phyloP scores from a whole-genome alignment of 306 rosid genomes.

The Abrus precatorius region DNA sequence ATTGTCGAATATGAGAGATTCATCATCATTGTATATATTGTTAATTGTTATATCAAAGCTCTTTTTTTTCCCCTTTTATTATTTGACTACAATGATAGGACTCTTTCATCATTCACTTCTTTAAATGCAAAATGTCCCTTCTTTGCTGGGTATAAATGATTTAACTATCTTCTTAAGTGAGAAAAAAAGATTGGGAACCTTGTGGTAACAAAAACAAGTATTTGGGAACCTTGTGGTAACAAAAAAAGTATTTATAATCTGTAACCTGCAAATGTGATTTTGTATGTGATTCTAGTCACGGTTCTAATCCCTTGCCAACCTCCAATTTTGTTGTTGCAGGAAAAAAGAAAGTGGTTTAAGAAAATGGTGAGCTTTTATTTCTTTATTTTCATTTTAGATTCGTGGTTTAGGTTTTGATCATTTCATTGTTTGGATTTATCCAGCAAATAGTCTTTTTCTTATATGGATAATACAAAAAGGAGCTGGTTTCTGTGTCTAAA shows the following conservation, averaged over 20 bases:
- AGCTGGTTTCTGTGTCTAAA: background rate
- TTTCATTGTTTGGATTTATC: background rate
- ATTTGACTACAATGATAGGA: constrained; percentile 9
- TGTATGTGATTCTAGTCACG: constrained; percentile 11
- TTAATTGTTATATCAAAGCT: background rate
- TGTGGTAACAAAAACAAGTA: too few relatives aligned
- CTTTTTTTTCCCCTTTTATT: background rate
- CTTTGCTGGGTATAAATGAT: constrained; percentile 25
- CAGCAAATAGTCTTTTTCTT: background rate
- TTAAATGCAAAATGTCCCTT: constrained; percentile 13
- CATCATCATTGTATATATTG: constrained; percentile 10
- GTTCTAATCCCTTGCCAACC: constrained; percentile 26
- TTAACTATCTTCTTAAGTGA: background rate
- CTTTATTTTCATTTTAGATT: constrained; percentile 28
- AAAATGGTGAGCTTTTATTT: constrained; percentile 58
- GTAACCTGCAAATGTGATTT: constrained; percentile 15
- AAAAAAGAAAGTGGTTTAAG: constrained; percentile 70
- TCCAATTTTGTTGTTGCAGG: constrained; percentile 58
- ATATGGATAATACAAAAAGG: background rate
- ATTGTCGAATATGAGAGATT: constrained; percentile 24
- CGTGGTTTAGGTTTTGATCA: constrained; percentile 4
- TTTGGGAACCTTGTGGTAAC: too few relatives aligned
- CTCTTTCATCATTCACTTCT: background rate
- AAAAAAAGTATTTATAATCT: constrained; percentile 12
- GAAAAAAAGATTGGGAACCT: too few relatives aligned